Base-by-base conservation (phyloP, 2,329 filamentous ascomycete species). In the Penicillium sp. region DNA sequence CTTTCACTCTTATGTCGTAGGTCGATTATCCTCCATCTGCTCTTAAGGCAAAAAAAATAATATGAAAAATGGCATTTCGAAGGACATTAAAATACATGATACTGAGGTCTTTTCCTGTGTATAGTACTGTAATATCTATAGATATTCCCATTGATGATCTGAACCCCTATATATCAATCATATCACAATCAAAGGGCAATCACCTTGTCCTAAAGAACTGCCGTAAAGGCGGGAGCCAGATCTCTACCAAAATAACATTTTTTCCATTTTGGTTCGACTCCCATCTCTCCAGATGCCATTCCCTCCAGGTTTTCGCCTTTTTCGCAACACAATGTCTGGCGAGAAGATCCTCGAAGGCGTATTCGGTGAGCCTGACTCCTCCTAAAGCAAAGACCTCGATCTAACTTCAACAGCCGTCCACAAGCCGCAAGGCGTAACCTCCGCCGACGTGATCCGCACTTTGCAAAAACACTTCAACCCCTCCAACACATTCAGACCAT, bases 381-480 rank as follows among this genome's bases (percentile, higher is more conserved):
- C 7, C 19, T 19, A 38, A 45, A 31, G 17, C 31, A 1, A 54
- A 17, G 27, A 42, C 35, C 13, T 51, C 29, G 3, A 17, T 57
- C 48, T 67, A 35, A 63, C 53, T 52, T 54, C 47, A 29, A 48
- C 38, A 96, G 93, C 91, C 74, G 89, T 99, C 76, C 91, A 96
- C 79, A 99, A 99, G 78, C 94, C 94, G 29, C 82, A 87, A 69
- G 89, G 88, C 69, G 85, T 93, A 69, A 91, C 89, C 73, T 97
- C 93, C 35, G 93, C 93, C 50, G 91, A 96, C 75, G 89, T 95
- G 38, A 86, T 99, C 64, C 92, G 93, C 72, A 89, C 93, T 71
- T 87, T 95, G 58, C 92, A 97, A 78, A 79, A 83, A 21, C 85
- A 89, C 64, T 96, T 97, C 82, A 91, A 92, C 66, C 85, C 86